Conservation (phyloP, 2,329 filamentous ascomycete species). For the Hypoxylon sp. region DNA sequence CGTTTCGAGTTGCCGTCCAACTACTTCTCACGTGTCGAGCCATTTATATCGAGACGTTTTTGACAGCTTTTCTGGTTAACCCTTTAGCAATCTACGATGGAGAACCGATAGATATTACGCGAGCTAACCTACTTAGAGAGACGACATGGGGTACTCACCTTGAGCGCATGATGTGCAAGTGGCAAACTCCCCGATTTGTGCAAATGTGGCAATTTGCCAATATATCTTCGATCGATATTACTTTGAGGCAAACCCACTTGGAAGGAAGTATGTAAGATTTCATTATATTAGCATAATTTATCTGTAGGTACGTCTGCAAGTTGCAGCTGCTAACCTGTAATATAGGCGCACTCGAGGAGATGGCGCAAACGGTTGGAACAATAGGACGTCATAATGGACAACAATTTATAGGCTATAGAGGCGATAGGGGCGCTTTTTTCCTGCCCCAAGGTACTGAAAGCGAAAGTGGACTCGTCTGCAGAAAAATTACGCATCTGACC, state of each 20-base stretch:
- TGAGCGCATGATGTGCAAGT: no score
- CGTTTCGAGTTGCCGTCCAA: slow-evolving; percentile 43
- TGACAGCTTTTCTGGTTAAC: slow-evolving; percentile 50
- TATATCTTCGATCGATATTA: slow-evolving; percentile 48
- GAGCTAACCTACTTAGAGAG: slow-evolving; percentile 36
- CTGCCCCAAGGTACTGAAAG: slow-evolving; percentile 15
- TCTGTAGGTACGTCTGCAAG: background rate
- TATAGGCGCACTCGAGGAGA: slow-evolving; percentile 46
- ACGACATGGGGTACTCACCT: slow-evolving; percentile 12
- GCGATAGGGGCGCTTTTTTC: slow-evolving; percentile 41
- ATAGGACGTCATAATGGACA: slow-evolving; percentile 44
- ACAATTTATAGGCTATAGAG: slow-evolving; percentile 41
- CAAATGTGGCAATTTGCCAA: slow-evolving; percentile 52
- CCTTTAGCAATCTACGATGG: slow-evolving; percentile 47
- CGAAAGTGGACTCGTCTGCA: slow-evolving; percentile 19
- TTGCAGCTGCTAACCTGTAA: slow-evolving; percentile 1
- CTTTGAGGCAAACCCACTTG: slow-evolving; percentile 46
- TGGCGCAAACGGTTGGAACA: slow-evolving; percentile 47
- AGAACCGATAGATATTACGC: slow-evolving; percentile 42
- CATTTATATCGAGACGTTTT: slow-evolving; percentile 50
- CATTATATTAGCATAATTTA: background rate
- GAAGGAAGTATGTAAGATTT: slow-evolving; percentile 48
- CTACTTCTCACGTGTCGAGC: slow-evolving; percentile 50
- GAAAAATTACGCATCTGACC: slow-evolving; percentile 47
- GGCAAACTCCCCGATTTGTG: no score